Conservation (phyloP, 1,284 basidiomycete species). For the Tranzscheliella williamsii region DNA sequence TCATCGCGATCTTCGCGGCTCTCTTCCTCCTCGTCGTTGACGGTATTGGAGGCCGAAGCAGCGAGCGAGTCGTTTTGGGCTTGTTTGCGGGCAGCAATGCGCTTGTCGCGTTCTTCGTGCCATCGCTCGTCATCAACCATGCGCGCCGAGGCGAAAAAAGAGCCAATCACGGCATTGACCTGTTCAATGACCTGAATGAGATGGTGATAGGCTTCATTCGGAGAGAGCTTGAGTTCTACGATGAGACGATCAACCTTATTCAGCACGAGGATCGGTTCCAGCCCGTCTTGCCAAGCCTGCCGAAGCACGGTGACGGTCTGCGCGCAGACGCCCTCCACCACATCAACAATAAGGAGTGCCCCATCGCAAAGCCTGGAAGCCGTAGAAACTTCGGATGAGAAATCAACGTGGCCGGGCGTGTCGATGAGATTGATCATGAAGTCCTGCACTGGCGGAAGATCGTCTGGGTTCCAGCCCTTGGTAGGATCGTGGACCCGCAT, state of each 20-base stretch:
- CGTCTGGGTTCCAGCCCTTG: conserved; percentile 44
- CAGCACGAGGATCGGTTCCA: conserved; percentile 90
- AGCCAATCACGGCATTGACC: conserved; percentile 97
- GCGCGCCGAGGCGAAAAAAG: conserved; percentile 91
- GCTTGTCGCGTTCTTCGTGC: conserved; percentile 85
- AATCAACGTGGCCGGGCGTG: conserved; percentile 98
- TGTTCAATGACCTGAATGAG: conserved; percentile 91
- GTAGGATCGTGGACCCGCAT: conserved; percentile 41
- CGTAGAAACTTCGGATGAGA: conserved; percentile 93
- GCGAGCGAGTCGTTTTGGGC: conserved; percentile 51
- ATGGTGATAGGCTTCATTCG: conserved; percentile 91
- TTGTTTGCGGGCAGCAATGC: conserved; percentile 75
- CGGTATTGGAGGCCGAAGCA: conserved; percentile 64
- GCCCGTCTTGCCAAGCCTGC: conserved; percentile 88
- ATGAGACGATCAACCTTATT: conserved; percentile 97
- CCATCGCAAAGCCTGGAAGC: conserved; percentile 93
- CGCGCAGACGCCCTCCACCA: conserved; percentile 96
- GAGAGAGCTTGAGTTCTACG: conserved; percentile 87
- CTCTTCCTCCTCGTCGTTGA: conserved; percentile 64
- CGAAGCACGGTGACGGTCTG: conserved; percentile 93
- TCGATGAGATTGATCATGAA: conserved; percentile 94
- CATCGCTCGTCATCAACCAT: conserved; percentile 90
- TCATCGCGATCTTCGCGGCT: conserved; percentile 83
- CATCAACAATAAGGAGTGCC: conserved; percentile 93
- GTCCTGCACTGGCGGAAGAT: conserved; percentile 62